Conservation (phyloP, 768 basidiomycete genomes). For the Polyporus arcularius region DNA sequence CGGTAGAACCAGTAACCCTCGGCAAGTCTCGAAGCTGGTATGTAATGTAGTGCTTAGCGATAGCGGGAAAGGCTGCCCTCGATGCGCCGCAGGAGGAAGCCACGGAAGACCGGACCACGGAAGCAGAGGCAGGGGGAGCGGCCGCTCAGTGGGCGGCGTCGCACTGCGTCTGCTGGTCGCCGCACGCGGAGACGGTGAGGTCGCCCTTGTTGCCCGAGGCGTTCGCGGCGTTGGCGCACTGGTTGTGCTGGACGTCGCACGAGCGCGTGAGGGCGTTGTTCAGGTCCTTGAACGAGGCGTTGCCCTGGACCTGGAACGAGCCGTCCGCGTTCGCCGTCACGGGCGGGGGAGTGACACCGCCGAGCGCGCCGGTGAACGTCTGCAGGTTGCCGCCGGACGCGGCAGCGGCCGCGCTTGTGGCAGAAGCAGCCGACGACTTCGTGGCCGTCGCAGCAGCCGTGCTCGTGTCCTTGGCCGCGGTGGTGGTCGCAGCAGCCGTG, state of each 20-base stretch:
- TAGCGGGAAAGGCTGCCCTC: background rate
- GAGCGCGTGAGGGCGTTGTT: slow-evolving; percentile 49
- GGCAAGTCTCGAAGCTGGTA: slow-evolving; percentile 10
- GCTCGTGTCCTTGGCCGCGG: slow-evolving; percentile 19
- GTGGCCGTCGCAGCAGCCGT: slow-evolving; percentile 20
- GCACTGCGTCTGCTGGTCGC: slow-evolving; percentile 45
- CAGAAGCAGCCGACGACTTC: slow-evolving; percentile 15
- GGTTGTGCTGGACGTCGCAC: slow-evolving; percentile 60
- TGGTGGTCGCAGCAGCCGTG: slow-evolving; percentile 21
- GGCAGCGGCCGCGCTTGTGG: slow-evolving; percentile 17
- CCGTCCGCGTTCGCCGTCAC: slow-evolving; percentile 43
- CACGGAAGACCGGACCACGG: background rate
- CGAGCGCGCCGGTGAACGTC: slow-evolving; percentile 47
- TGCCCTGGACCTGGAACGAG: slow-evolving; percentile 51
- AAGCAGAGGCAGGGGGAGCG: background rate
- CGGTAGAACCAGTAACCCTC: slow-evolving; percentile 11
- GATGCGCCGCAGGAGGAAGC: slow-evolving; percentile 1
- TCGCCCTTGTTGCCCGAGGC: slow-evolving; percentile 47
- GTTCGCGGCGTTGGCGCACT: slow-evolving; percentile 60
- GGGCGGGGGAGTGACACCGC: slow-evolving; percentile 47
- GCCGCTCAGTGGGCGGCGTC: slow-evolving; percentile 26
- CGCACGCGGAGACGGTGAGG: slow-evolving; percentile 50
- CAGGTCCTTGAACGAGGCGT: slow-evolving; percentile 46
- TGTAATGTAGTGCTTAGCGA: background rate
- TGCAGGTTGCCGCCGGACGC: slow-evolving; percentile 44